Evolutionary conservation across 495 filamentous ascomycete species (phyloP).

Genomic region (Aspergillus panamensis): DNA sequence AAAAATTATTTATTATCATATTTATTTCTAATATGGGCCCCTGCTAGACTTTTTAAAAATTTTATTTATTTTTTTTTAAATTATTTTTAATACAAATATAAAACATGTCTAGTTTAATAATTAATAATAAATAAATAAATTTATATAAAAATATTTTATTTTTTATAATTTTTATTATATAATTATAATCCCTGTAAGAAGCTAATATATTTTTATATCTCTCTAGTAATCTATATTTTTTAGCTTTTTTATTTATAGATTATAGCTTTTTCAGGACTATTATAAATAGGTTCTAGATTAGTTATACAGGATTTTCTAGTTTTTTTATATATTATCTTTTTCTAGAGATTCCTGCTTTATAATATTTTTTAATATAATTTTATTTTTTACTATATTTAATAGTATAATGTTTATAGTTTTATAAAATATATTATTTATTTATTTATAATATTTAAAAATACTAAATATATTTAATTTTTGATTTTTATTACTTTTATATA

Average conservation of each 20-base stretch:
- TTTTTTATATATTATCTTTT: too few species aligned
- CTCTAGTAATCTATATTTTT: too few species aligned
- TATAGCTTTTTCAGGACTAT: too few species aligned
- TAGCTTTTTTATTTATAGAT: background rate
- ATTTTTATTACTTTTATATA: background rate
- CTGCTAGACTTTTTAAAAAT: too few species aligned
- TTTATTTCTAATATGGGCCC: background rate
- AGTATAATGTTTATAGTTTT: background rate
- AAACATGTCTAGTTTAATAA: background rate
- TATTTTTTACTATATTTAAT: too few species aligned
- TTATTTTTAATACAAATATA: background rate
- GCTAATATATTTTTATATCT: too few species aligned
- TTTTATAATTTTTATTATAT: background rate
- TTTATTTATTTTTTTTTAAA: background rate
- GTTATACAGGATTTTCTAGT: too few species aligned
- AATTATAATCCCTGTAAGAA: background rate
- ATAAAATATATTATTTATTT: background rate
- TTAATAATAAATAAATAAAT: background rate
- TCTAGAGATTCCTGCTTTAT: too few species aligned
- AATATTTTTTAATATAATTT: too few species aligned
- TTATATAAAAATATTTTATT: background rate
- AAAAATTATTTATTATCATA: background rate
- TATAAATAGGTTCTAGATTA: too few species aligned
- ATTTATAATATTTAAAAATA: constrained; percentile 3
- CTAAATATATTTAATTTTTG: background rate